Base-by-base conservation (phyloP, 371 early-diverging fungal genomes). In the Parasitella parasitica region DNA sequence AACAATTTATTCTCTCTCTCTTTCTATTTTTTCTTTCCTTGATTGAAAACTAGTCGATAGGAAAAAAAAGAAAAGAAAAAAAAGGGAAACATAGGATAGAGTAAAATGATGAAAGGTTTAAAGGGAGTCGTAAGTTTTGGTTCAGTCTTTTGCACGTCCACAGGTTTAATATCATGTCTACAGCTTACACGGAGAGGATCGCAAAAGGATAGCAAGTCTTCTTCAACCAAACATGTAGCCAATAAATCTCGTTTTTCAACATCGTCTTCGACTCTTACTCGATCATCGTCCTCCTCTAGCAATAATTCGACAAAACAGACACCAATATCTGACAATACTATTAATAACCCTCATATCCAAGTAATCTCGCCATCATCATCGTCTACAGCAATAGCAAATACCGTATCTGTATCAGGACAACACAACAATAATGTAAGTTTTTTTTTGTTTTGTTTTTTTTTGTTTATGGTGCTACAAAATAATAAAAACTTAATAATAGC, bases 91-190 rank as follows among this genome's bases (percentile, higher is more conserved):
- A 41, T 2, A 1, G 3, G 9, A 6, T 0, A 49, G 5, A 46
- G 15, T 11, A 73, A 64, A 39, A 75, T 75, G 76, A 75, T 75
- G 70, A 75, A 75, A 65, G 72, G 76, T 51, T 51, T 75, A 15
- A 75, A 72, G 54, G 76, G 76, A 26, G 76, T 75, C 57, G 76
- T 75, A 71, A 57, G 65, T 67, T 48, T 50, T 16, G 15, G 5
- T 34, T 20, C 11, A 16, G 16, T 24, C 4, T 43, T 41, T 32
- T 28, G n/a, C 22, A 41, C 9, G 13, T 43, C 11, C n/a, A 36
- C 12, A 0, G n/a, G n/a, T n/a, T n/a, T n/a, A n/a, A 37, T 5
- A 35, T 12, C 43, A 24, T 20, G 46, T 37, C 48, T 27, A 15
- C 32, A 75, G 76, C 72, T 75, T 64, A 70, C 76, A 22, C 70